phyloP scores from a whole-genome alignment of 2,329 filamentous ascomycete species.

The Lecanicillium sp. region DNA sequence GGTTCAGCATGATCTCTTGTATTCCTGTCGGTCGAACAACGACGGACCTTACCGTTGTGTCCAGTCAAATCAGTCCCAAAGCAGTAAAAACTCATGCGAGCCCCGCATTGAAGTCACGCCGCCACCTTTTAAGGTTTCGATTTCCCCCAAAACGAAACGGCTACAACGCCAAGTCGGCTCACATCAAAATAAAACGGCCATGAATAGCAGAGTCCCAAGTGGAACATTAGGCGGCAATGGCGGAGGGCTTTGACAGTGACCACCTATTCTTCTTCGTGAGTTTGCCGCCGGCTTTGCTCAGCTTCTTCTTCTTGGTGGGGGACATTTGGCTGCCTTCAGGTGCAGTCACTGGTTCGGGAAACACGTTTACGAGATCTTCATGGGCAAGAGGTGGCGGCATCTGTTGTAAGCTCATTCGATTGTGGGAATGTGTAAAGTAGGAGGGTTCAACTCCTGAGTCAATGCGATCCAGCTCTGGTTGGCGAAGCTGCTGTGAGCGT shows the following conservation, averaged over 20 bases:
- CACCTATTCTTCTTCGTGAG: constrained; percentile 22
- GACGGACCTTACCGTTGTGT: too few species aligned
- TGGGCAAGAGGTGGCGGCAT: constrained; percentile 5
- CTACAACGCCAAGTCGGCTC: too few species aligned
- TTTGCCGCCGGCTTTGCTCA: constrained; percentile 13
- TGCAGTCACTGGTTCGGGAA: constrained; percentile 9
- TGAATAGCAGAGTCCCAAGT: constrained; percentile 4
- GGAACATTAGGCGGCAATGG: constrained; percentile 17
- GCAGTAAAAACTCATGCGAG: too few species aligned
- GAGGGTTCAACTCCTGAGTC: constrained; percentile 16
- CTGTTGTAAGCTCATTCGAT: constrained; percentile 1
- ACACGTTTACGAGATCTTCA: constrained; percentile 7
- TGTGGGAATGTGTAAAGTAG: constrained; percentile 4
- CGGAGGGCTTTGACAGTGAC: constrained; percentile 17
- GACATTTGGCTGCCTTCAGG: neutral
- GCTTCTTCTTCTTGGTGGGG: constrained; percentile 5
- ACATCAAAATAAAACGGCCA: neutral
- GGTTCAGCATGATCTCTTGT: too few species aligned
- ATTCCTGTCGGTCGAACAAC: too few species aligned
- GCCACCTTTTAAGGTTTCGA: neutral
- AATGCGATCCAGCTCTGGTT: constrained; percentile 21
- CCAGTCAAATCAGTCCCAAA: too few species aligned
- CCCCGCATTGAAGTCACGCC: too few species aligned
- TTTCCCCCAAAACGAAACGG: too few species aligned
- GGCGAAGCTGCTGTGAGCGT: constrained; percentile 4